phyloP scores from a whole-genome alignment of 768 basidiomycete genomes.

The Pleurotus eryngii region DNA sequence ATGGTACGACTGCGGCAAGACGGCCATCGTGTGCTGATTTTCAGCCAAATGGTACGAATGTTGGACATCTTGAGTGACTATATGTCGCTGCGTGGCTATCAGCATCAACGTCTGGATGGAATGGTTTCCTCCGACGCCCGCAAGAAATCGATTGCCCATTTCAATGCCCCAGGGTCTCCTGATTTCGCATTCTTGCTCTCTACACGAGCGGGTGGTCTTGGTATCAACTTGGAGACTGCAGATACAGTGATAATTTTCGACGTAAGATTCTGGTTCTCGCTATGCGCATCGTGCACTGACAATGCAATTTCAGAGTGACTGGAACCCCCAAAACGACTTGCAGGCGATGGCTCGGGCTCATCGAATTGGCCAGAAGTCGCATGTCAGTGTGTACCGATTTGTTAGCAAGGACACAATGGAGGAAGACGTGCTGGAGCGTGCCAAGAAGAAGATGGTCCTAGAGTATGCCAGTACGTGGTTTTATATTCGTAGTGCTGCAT shows the following conservation, averaged over 20 bases:
- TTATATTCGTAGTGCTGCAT: background rate
- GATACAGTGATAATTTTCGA: conserved; percentile 99
- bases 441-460: conserved; percentile 99
- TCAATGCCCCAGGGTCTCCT: conserved; percentile 87
- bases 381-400: conserved; percentile 97
- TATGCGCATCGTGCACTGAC: conserved; percentile 11
- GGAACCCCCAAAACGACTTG: conserved; percentile 98
- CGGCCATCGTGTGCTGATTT: conserved; percentile 95
- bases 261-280: conserved; percentile 42
- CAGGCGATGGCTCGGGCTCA: conserved; percentile 99
- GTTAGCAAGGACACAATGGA: conserved; percentile 99
- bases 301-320: conserved; percentile 68
- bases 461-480: conserved; percentile 92
- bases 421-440: conserved; percentile 96
- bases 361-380: conserved; percentile 97
- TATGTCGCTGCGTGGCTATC: conserved; percentile 85
- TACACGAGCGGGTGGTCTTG: conserved; percentile 94
- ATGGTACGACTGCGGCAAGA: conserved; percentile 86
- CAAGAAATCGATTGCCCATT: conserved; percentile 95
- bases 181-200: conserved; percentile 98
- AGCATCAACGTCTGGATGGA: conserved; percentile 93
- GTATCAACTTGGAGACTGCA: conserved; percentile 98
- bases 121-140: conserved; percentile 90
- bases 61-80: conserved; percentile 98
- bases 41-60: conserved; percentile 99